Evolutionary conservation across 208 protist species (phyloP), one percentile per base, ranked within the genome.

Genomic region (Trypanosoma melophagium): DNA sequence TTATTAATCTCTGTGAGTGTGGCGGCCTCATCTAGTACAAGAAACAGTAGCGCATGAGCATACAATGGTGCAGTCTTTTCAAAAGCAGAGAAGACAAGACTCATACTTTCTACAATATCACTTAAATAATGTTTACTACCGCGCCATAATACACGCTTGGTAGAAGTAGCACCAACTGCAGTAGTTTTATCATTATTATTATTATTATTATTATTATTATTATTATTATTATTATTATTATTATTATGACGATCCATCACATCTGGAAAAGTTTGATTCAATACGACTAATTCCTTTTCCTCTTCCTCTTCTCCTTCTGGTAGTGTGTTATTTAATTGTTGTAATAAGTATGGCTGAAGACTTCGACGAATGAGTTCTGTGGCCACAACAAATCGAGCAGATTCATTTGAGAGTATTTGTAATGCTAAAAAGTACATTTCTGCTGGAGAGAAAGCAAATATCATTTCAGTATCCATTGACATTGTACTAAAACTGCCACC

Each of bases 351-450:
- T 16, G 16, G 44, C 1, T 54, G 50, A 51, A 89, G 57, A 58
- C 84, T 71, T 25, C 80, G 77, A 19, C 84, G 69, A 19, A 86
- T 60, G 16, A 86, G 65, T 52, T 89, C 84, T 28, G 69, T 75
- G 49, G 31, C 59, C 47, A 89, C 49, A 22, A 79, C 61, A 60
- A 84, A 72, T n/a, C 71, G 59, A 0, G 69, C 73, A 1, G 68
- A 25, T 0, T 83, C 62, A 41, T 58, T 59, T 14, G 41, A 69
- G 8, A 54, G 24, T 44, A 77, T 66, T 44, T 74, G 70, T 17
- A 64, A 22, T 14, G 66, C 58, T 31, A 64, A 28, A 56, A 84
- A 71, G 44, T 81, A 88, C 31, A 77, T 73, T 22, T 79, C 72
- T 16, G 41, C 16, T 7, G 73, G 68, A 44, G 75, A 72, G 35